These are phyloP conservation scores for Aspergillus ruber DNA, from an alignment of 2,329 filamentous ascomycete species.

Conservation along the genomic window DNA sequence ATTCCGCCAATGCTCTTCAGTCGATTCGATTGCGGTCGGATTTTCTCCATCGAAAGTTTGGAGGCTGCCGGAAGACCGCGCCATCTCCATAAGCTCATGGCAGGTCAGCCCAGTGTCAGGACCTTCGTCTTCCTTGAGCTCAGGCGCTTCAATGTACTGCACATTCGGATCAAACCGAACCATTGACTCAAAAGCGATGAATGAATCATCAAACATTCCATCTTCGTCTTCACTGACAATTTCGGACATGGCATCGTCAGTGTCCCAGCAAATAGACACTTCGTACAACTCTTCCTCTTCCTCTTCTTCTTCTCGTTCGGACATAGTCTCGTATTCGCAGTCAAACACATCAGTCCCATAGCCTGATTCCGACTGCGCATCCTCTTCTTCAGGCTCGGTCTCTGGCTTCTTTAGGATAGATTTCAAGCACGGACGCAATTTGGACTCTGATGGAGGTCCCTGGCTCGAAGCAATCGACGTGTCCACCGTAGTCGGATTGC, in stretches of 20 bases:
- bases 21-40: conserved; percentile 12
- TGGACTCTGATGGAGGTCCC: conserved; percentile 13
- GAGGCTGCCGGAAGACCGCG: conserved; percentile 19
- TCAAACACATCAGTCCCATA: conserved; percentile 32
- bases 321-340: conserved; percentile 20
- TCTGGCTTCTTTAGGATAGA: conserved; percentile 30
- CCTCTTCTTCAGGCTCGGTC: conserved; percentile 13
- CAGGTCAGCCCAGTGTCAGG: conserved; percentile 27
- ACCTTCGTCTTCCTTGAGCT: conserved; percentile 19
- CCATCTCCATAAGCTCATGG: conserved; percentile 36
- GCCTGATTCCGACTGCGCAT: conserved; percentile 29
- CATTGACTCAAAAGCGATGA: conserved; percentile 30
- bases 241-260: conserved; percentile 21
- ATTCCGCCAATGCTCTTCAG: conserved; percentile 8
- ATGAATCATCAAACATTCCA: conserved; percentile 29
- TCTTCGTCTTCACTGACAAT: conserved; percentile 23
- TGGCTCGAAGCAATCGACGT: conserved; percentile 17
- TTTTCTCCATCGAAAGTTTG: conserved; percentile 13
- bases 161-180: conserved; percentile 31
- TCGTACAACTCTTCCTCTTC: conserved; percentile 25
- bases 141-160: conserved; percentile 27
- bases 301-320: conserved; percentile 15
- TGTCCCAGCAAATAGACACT: conserved; percentile 26
- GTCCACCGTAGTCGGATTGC: conserved; percentile 16
- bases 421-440: conserved; percentile 23